These are phyloP conservation scores for Ploettnerulaceae sp. DNA, from an alignment of 2,329 filamentous ascomycete genomes.

Conservation along the genomic window DNA sequence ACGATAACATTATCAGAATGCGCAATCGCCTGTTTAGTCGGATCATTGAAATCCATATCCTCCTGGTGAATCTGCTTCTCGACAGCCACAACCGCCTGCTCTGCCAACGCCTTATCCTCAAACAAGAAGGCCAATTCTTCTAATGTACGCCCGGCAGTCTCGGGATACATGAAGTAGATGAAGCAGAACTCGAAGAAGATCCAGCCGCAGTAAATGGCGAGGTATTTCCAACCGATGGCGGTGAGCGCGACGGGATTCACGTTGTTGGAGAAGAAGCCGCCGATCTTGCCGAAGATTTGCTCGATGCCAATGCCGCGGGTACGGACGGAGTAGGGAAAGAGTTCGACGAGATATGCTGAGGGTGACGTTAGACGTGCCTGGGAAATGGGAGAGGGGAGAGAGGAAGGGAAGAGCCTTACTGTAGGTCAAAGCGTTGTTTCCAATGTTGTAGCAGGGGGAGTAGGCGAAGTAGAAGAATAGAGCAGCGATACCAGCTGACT, in stretches of 20 bases:
- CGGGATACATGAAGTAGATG: constrained; percentile 43
- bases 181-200: constrained; percentile 39
- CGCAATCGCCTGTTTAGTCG: not conserved
- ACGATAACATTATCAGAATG: constrained; percentile 7
- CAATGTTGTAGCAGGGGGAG: constrained; percentile 56
- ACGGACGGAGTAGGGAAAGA: constrained; percentile 49
- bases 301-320: constrained; percentile 28
- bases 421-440: constrained; percentile 61
- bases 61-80: constrained; percentile 34
- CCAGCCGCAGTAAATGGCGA: constrained; percentile 42
- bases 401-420: constrained; percentile 38
- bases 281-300: constrained; percentile 36
- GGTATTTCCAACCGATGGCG: constrained; percentile 41
- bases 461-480: constrained; percentile 58
- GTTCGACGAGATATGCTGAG: constrained; percentile 50
- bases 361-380: constrained; percentile 31
- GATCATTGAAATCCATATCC: constrained; percentile 8
- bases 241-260: constrained; percentile 43
- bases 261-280: constrained; percentile 46
- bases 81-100: constrained; percentile 35
- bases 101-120: constrained; percentile 36
- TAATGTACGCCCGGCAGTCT: constrained; percentile 40
- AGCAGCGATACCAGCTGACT: constrained; percentile 29
- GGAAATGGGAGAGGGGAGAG: not conserved
- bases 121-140: constrained; percentile 44